Base-by-base conservation (phyloP, 257 asterid species). In the Solanum pinnatisectum region DNA sequence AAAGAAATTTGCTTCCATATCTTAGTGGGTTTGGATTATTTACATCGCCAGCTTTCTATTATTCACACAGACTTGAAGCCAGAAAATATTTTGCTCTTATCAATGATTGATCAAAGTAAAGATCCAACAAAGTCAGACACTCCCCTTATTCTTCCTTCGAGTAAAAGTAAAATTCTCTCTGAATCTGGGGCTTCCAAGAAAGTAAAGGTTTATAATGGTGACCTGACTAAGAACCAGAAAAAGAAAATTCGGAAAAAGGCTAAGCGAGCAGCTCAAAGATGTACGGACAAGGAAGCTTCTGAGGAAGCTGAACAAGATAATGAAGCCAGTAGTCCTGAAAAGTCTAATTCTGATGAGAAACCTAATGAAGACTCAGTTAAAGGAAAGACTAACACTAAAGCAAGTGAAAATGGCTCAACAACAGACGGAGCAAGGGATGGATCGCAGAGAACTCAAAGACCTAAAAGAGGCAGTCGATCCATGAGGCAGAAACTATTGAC, bases 51-150 rank as follows among this genome's bases (percentile, higher is more conserved):
- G 88, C 95, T 97, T 87, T 96, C 99, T 11, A 97, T 97, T 88
- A 97, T 97, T 88, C 99, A 97, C 92, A 97, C 99, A 3, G 99
- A 97, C 94, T 87, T 97, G 93, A 97, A 97, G 93, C 99, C 99
- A 35, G 99, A 97, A 91, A 97, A 97, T 90, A 90, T 97, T 87
- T 92, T 97, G 59, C 95, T 97, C 40, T 78, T 91, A 65, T 94
- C 98, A 2, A 97, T 87, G 94, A 94, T 97, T 87, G 95, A 97
- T 92, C 96, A 96, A 73, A 89, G 95, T 73, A 97, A 96, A 90
- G 99, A 96, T 89, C 95, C 98, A 4, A 94, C 90, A 68, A 93
- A 76, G 90, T 94, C 99, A 40, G 95, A 96, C 0, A 30, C 87
- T 33, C 92, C 98, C 30, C 94, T 94, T 71, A 81, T 96, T 85